A percentile compares a stretch with the other conserved stretches of the same genome.
phyloP scores from a whole-genome alignment of 768 basidiomycete species.

The Gyrodon lividus region DNA sequence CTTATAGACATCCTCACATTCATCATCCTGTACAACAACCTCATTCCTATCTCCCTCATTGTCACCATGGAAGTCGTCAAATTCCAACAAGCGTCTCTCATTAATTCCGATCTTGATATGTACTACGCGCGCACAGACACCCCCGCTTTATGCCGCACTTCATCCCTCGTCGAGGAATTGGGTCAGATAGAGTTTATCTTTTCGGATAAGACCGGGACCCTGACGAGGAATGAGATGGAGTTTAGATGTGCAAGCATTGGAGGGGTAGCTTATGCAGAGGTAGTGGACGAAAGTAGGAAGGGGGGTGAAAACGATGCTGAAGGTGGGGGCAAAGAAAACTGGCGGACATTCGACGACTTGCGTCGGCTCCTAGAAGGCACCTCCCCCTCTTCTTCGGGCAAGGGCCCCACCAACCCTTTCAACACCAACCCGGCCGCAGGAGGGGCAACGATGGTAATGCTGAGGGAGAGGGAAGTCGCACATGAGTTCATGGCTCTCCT shows the following conservation, averaged over 20 bases:
- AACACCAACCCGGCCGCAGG: constrained; percentile 31
- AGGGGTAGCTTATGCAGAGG: constrained; percentile 86
- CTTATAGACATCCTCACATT: constrained; percentile 89
- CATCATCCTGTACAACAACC: constrained; percentile 98
- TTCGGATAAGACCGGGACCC: constrained; percentile 92
- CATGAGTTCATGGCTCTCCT: constrained; percentile 78
- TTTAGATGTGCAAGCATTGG: constrained; percentile 88
- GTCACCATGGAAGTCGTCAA: constrained; percentile 99
- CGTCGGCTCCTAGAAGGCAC: constrained; percentile 47
- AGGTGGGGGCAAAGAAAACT: constrained; percentile 45
- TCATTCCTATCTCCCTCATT: constrained; percentile 98
- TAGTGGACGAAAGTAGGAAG: constrained; percentile 82
- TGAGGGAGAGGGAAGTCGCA: constrained; percentile 50
- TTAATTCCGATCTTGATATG: constrained; percentile 99
- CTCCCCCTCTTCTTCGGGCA: constrained; percentile 8
- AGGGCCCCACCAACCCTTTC: constrained; percentile 53
- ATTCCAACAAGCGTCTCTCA: constrained; percentile 94
- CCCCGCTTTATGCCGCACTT: constrained; percentile 96
- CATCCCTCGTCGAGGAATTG: constrained; percentile 95
- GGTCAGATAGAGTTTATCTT: constrained; percentile 98
- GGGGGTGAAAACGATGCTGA: constrained; percentile 52
- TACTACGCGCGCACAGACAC: constrained; percentile 95
- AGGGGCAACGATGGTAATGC: background rate
- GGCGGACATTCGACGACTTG: constrained; percentile 82
- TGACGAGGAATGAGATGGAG: constrained; percentile 99